Percentiles rank a stretch among this genome's conserved stretches.
These are phyloP conservation scores for Clitopilus passeckerianus DNA, from an alignment of 768 basidiomycete species.

Conservation along the genomic window DNA sequence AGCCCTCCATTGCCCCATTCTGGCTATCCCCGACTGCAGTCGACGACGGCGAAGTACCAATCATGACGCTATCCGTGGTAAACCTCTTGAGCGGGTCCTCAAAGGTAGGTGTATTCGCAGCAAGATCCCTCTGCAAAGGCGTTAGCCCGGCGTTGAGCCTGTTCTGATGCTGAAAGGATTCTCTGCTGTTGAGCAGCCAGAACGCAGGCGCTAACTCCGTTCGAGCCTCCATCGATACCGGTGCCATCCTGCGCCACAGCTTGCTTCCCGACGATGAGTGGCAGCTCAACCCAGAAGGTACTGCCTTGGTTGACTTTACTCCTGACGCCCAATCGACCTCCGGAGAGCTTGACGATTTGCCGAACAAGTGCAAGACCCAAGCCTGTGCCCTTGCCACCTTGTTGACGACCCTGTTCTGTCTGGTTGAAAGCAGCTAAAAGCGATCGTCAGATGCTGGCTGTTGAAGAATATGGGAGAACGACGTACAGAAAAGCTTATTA, in stretches of 20 bases:
- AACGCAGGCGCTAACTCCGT: slow-evolving; percentile 9
- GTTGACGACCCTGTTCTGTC: slow-evolving; percentile 70
- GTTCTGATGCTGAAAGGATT: slow-evolving; percentile 9
- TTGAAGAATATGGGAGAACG: background rate
- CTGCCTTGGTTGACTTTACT: slow-evolving; percentile 66
- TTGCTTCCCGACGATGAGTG: slow-evolving; percentile 68
- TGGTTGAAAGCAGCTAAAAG: slow-evolving; percentile 69
- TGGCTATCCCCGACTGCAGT: background rate
- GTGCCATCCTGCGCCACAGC: slow-evolving; percentile 11
- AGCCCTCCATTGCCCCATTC: slow-evolving; percentile 4
- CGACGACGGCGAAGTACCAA: background rate
- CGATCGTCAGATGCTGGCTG: background rate
- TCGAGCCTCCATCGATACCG: slow-evolving; percentile 9
- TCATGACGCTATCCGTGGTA: background rate
- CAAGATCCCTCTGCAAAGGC: background rate
- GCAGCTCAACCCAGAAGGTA: slow-evolving; percentile 87
- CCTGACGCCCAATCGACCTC: slow-evolving; percentile 68
- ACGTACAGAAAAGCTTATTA: slow-evolving; percentile 67
- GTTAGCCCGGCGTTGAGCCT: slow-evolving; percentile 8
- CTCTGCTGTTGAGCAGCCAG: slow-evolving; percentile 12
- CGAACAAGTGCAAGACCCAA: slow-evolving; percentile 73
- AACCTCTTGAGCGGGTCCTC: background rate
- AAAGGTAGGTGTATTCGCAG: background rate
- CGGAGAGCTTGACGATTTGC: slow-evolving; percentile 72
- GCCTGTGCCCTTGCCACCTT: slow-evolving; percentile 72